Percentiles rank a stretch among this genome's conserved stretches.
These are phyloP conservation scores for Isoetes engelmannii DNA, from an alignment of 83 land plant genomes.

Conservation along the genomic window DNA sequence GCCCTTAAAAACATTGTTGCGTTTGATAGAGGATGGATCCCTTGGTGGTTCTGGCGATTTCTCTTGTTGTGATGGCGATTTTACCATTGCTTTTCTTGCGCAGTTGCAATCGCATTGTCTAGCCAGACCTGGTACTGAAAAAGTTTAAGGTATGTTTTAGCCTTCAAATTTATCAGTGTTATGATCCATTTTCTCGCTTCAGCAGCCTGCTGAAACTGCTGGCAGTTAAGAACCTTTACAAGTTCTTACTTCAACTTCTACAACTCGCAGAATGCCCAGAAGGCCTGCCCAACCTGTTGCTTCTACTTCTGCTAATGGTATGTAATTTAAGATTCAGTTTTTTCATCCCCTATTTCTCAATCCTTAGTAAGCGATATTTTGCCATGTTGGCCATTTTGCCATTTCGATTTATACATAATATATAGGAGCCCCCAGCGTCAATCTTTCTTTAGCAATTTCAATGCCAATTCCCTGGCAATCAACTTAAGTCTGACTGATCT, in stretches of 20 bases:
- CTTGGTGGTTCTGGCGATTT: slow-evolving; percentile 20
- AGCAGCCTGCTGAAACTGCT: not conserved
- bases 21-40: slow-evolving; percentile 12
- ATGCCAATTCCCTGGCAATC: slow-evolving; percentile 68
- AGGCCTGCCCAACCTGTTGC: not conserved
- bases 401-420: no score
- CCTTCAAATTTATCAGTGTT: slow-evolving; percentile 9
- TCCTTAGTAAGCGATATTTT: no score
- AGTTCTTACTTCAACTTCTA: not conserved
- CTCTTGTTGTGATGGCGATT: slow-evolving; percentile 35
- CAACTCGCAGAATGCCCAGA: not conserved
- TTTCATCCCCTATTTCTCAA: no score
- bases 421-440: slow-evolving; percentile 24
- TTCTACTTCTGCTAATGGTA: not conserved
- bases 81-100: slow-evolving; percentile 42
- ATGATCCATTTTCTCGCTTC: not conserved
- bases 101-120: slow-evolving; percentile 31
- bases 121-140: slow-evolving; percentile 11
- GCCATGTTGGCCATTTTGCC: no score
- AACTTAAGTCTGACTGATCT: no score
- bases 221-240: not conserved
- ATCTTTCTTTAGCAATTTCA: slow-evolving; percentile 66
- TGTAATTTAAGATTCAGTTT: not conserved
- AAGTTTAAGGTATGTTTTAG: no score
- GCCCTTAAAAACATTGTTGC: no score